Evolutionary conservation across 164 flowering plant species (phyloP).

Genomic region (Brasenia schreberi): DNA sequence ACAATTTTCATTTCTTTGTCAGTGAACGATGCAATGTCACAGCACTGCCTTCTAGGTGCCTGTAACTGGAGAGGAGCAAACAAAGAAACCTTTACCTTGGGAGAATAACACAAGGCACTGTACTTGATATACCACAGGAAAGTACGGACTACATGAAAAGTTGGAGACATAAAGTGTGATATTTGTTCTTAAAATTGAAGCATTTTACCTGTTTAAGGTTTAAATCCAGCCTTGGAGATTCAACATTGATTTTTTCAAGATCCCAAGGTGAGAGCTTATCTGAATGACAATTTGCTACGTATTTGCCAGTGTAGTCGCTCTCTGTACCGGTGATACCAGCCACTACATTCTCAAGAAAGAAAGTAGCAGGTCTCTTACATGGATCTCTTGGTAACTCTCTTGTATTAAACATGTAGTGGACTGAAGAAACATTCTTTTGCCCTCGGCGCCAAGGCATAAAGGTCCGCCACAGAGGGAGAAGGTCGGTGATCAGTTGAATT

Average conservation of each 20-base stretch:
- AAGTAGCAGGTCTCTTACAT: constrained; percentile 41
- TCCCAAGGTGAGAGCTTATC: constrained; percentile 12
- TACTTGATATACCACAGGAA: background rate
- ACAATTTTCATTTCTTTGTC: constrained; percentile 29
- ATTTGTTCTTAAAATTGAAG: background rate
- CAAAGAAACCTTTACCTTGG: background rate
- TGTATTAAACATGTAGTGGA: constrained; percentile 42
- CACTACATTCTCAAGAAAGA: constrained; percentile 34
- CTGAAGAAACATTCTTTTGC: constrained; percentile 7
- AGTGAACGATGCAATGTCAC: constrained; percentile 31
- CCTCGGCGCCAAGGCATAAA: constrained; percentile 60
- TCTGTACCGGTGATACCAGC: constrained; percentile 14
- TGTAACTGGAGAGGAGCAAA: constrained; percentile 22
- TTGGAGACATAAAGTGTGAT: background rate
- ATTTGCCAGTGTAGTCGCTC: constrained; percentile 32
- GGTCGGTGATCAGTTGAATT: constrained; percentile 45
- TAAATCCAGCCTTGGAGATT: constrained; percentile 31
- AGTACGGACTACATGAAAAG: background rate
- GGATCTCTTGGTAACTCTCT: constrained; percentile 46
- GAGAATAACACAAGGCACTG: background rate
- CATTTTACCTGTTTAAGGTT: constrained; percentile 37
- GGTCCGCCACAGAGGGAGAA: constrained; percentile 38
- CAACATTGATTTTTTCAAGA: constrained; percentile 28
- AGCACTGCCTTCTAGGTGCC: constrained; percentile 70
- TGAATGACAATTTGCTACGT: constrained; percentile 19